Evolutionary conservation across 805 yeast genomes (phyloP), one percentile per base, ranked within the genome.

Genomic region (Saccharomycopsis sp.): DNA sequence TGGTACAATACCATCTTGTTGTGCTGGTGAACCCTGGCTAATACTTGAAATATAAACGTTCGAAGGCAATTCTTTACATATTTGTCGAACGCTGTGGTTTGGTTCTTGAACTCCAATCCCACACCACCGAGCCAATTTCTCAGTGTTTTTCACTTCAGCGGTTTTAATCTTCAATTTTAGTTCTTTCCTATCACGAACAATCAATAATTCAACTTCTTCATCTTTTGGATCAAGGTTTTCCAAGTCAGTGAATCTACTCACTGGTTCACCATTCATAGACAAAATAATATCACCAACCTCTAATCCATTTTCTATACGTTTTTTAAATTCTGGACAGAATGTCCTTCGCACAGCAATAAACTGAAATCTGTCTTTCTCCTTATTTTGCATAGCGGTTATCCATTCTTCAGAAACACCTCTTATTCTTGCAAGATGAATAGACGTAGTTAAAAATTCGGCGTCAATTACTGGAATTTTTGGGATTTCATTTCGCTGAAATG

Each of bases 51-150:
- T 80, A 58, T 88, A 89, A n/a, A 89, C 93, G 43, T 77, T 79
- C 14, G 90, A 81, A 9, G 95, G 96, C 42, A 86, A 66, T 45
- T 74, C 70, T 43, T 76, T 75, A 74, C 85, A 80, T 31, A 84
- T 78, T 64, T 88, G 96, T 51, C 89, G 76, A 14, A 88, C 96
- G 6, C 93, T 90, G 57, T 84, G 94, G 61, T 87, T 96, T n/a
- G 96, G 96, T 31, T 77, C 73, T 58, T 89, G 97, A 27, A 89
- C 61, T 4, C 82, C 64, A 32, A 88, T 81, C 19, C 96, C 96
- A 42, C 88, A 77, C 93, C 95, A 89, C 40, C 74, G 69, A 6
- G 85, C 80, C 32, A 86, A 66, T 44, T 81, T 79, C 31, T 75
- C 72, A 1, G 95, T 86, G 32, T 71, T 70, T 23, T 70, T 66